Evolutionary conservation across 768 basidiomycete genomes (phyloP), one percentile per base, ranked within the genome.

Genomic region (Rhodotorula graminis): DNA sequence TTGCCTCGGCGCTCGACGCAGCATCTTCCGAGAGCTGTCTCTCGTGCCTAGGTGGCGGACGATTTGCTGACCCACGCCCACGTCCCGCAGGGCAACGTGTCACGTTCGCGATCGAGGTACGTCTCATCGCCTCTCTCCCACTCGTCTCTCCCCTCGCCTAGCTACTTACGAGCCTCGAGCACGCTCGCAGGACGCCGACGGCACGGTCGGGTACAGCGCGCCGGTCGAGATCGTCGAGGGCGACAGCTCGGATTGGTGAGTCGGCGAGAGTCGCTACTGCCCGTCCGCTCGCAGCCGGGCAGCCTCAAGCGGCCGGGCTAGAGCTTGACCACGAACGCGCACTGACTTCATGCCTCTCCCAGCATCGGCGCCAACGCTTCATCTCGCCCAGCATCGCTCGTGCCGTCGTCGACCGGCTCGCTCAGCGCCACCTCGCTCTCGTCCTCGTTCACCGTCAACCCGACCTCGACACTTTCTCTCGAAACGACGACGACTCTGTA

Each of bases 101-200:
- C 40, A 65, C 64, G 9, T 56, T 65, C 42, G 29, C 42, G 3
- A 53, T 65, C 19, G 15, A 53, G 9, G 64, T 65, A 4, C 27
- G 64, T 46, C 14, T 18, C 19, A 9, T 9, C 37, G 37, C 23
- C 27, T 46, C 12, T 31, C 15, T 16, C 27, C 27, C 29, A 33
- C 19, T 23, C 2, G 9, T 40, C 57, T 12, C 6, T 42, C n/a
- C 53, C 15, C 29, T 33, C 16, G 15, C 25, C 14, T 7, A 25
- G 18, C 15, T 1, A 8, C 3, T 8, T 3, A 27, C 16, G 6
- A n/a, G 10, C 16, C 4, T 27, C 5, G 33, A 9, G 18, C 37
- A 7, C 14, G n/a, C n/a, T n/a, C n/a, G 12, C 42, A 65, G 64
- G 64, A 65, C 42, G 56, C 55, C 42, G 19, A 53, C 10, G 64